A percentile compares a stretch with the other conserved stretches of the same genome.
These are phyloP conservation scores for Apiospora phragmitis DNA, from an alignment of 2,329 filamentous ascomycete genomes.

Conservation along the genomic window DNA sequence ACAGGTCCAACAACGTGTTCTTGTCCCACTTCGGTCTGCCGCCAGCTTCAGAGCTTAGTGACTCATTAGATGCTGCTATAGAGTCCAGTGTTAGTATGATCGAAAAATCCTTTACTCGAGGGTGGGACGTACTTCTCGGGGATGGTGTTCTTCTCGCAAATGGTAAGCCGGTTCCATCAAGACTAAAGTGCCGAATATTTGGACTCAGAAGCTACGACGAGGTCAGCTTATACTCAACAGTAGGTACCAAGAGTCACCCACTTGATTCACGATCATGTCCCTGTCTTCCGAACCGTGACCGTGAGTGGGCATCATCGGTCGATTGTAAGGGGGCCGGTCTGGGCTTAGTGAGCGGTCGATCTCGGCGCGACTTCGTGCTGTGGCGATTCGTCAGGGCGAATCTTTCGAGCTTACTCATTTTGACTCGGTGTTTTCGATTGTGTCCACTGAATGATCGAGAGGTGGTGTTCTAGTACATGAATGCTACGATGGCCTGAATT, in stretches of 20 bases:
- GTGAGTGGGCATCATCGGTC: slow-evolving; percentile 24
- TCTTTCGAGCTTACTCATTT: background rate
- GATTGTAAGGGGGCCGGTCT: slow-evolving; percentile 17
- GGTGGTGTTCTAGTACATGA: background rate
- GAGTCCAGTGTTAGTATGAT: slow-evolving; percentile 17
- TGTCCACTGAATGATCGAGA: background rate
- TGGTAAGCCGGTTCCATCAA: slow-evolving; percentile 25
- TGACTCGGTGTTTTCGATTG: background rate
- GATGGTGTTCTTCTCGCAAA: slow-evolving; percentile 23
- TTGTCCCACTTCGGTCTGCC: background rate
- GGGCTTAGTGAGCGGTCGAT: slow-evolving; percentile 23
- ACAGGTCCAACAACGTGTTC: slow-evolving; percentile 37
- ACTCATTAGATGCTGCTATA: background rate
- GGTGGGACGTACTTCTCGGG: slow-evolving; percentile 22
- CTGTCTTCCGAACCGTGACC: slow-evolving; percentile 25
- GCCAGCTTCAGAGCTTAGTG: background rate
- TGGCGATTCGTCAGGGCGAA: slow-evolving; percentile 12
- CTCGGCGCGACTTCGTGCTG: slow-evolving; percentile 20
- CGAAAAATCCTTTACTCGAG: slow-evolving; percentile 10
- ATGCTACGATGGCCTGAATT: background rate
- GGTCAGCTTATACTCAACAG: background rate
- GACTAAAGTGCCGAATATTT: slow-evolving; percentile 28
- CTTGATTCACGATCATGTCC: slow-evolving; percentile 30
- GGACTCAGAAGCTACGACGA: slow-evolving; percentile 20
- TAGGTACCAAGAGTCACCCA: slow-evolving; percentile 13